Evolutionary conservation across 2,329 filamentous ascomycete genomes (phyloP), one percentile per base, ranked within the genome.

Genomic region (Venturia pyrina): DNA sequence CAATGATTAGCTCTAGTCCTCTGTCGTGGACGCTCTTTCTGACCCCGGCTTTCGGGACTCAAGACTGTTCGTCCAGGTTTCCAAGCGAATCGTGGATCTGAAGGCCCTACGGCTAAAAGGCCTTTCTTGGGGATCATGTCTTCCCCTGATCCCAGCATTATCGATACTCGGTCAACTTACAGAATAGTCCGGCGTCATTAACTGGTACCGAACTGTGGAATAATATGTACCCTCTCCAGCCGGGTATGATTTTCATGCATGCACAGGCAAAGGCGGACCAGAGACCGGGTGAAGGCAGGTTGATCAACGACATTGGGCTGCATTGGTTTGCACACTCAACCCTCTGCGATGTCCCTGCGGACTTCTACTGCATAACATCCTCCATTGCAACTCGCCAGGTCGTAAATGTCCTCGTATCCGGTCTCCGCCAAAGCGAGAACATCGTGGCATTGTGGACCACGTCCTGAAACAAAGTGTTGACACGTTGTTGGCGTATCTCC

Each of bases 181-280:
- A 28, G 2, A 34, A 32, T 32, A 37, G 53, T 11, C 34, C 15
- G 40, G 5, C 8, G 17, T 19, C 15, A 13, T 57, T 5, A 37
- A 19, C 13, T 57, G 28, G 28, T 57, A 57, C 53, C 24, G 28
- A 56, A n/a, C n/a, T n/a, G n/a, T n/a, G n/a, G n/a, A n/a, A 17
- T 32, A 4, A 3, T 32, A 56, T 34, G 50, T 32, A 32, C 53
- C 15, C 32, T 15, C 53, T 37, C 17, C 32, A 37, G 8, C 28
- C 53, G 53, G n/a, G 53, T n/a, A 59, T 34, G 53, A 59, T 59
- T 37, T 37, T 59, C 53, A 59, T 59, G 28, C 53, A 37, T 59
- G 28, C 50, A 57, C 11, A 57, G 34, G 50, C 17, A 21, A 59
- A 59, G 53, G 50, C 24, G 50, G 50, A 57, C 24, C 50, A 34